Conservation (phyloP, 2,329 filamentous ascomycete species). For the Apiospora malaysiana region DNA sequence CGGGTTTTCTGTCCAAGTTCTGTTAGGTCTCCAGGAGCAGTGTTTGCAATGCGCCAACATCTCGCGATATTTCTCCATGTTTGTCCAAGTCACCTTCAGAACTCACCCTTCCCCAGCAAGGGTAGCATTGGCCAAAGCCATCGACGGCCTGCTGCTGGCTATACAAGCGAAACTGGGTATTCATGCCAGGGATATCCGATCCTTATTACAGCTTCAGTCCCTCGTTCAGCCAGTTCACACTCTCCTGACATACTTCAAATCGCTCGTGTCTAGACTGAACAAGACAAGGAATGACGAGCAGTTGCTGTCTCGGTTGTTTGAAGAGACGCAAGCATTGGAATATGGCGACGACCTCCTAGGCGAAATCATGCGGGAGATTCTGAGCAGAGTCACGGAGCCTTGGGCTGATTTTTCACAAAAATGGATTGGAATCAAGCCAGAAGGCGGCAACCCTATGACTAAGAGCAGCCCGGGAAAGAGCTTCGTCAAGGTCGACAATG, state of each 20-base stretch:
- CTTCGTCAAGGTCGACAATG: constrained; percentile 65
- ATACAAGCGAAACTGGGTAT: constrained; percentile 56
- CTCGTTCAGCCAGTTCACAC: constrained; percentile 52
- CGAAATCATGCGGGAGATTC: constrained; percentile 69
- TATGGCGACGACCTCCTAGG: constrained; percentile 67
- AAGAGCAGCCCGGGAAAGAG: constrained; percentile 57
- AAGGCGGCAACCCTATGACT: constrained; percentile 59
- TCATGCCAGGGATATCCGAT: constrained; percentile 48
- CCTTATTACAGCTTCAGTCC: constrained; percentile 59
- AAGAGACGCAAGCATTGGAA: constrained; percentile 67
- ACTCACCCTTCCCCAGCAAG: constrained; percentile 51
- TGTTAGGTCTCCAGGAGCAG: constrained; percentile 52
- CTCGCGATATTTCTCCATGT: constrained; percentile 51
- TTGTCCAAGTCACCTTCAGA: constrained; percentile 53
- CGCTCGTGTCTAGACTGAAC: constrained; percentile 54
- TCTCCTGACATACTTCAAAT: constrained; percentile 58
- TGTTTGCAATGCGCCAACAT: constrained; percentile 56
- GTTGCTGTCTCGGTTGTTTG: constrained; percentile 66
- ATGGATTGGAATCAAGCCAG: constrained; percentile 74
- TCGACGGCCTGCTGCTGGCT: constrained; percentile 54
- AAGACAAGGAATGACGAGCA: constrained; percentile 60
- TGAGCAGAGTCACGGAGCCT: constrained; percentile 66
- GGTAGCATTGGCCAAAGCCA: constrained; percentile 58
- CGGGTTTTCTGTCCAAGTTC: constrained; percentile 58
- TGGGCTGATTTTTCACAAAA: constrained; percentile 72